Base-by-base conservation (phyloP, 2,329 filamentous ascomycete genomes). In the Didymella lethalis region DNA sequence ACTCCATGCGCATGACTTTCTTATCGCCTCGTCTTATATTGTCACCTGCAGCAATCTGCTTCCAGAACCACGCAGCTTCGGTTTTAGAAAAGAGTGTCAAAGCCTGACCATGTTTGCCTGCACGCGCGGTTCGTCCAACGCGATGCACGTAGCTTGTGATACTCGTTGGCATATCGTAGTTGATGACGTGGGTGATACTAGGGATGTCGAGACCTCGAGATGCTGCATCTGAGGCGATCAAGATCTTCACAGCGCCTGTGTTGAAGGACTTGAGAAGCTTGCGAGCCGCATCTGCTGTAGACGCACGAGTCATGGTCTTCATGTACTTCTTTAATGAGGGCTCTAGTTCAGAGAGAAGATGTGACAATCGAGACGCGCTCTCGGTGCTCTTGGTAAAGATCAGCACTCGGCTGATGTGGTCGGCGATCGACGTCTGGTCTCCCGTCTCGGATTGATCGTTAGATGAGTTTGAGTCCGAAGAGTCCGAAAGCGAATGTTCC, bases 331-430 rank as follows among this genome's bases (percentile, higher is more conserved):
- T 79, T 32, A 90, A 79, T 0, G 81, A 75, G 0, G 88, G 87
- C 18, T 86, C 82, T 23, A 96, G 82, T 1, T 93, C 80, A 1
- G 82, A 80, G 11, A 98, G 82, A 0, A 98, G 86, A 20, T 92
- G 90, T 1, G 90, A 88, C n/a, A 98, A 85, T 58, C 95, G 90
- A n/a, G 91, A 84, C 1, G 94, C 92, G 18, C 89, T 87, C 75
- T 97, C 93, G 73, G 94, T 97, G 57, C 91, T 96, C 68, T 92
- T 92, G 46, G 93, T 93, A 75, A 98, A 98, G 64, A 98, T 88
- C 34, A 98, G 83, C 11, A 90, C 86, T 5, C 75, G 72, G 45
- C 64, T 71, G 23, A 52, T 64, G 52, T 73, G 67, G 7, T 60
- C 45, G 8, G 66, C 61, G 20, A 74, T 59, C 20, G 59, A 64